Conservation (phyloP, 345 rosid species). For the Euphorbia tirucalli region DNA sequence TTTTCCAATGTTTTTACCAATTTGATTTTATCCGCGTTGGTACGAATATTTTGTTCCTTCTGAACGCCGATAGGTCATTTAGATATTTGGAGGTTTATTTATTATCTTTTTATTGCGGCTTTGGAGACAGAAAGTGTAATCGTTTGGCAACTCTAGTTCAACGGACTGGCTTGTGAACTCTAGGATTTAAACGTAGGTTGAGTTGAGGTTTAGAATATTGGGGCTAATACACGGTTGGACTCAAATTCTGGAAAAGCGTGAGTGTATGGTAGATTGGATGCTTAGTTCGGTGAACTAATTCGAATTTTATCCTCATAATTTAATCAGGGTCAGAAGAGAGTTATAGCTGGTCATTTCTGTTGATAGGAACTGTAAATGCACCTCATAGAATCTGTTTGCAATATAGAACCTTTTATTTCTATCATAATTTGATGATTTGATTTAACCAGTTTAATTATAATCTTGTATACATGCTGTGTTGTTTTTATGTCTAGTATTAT, state of each 20-base stretch:
- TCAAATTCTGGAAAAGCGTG: not conserved
- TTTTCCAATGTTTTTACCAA: not conserved
- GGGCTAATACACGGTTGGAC: not conserved
- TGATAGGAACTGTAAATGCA: not conserved
- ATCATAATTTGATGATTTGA: not conserved
- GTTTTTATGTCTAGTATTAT: not conserved
- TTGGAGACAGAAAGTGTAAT: not conserved
- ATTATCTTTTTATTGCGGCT: not conserved
- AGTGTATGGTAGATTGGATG: not conserved
- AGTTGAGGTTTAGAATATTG: not conserved
- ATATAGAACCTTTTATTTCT: not conserved
- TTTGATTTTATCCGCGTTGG: not conserved
- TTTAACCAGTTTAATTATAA: not conserved
- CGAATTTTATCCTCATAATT: not conserved
- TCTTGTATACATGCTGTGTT: no score
- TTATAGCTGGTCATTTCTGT: not conserved
- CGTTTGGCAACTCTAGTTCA: not conserved
- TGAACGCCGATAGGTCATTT: not conserved
- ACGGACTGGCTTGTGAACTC: not conserved
- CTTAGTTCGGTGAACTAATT: not conserved
- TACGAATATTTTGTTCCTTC: not conserved
- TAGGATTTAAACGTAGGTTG: not conserved
- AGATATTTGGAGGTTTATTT: not conserved
- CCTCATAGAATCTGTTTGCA: not conserved
- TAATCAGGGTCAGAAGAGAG: not conserved